phyloP scores from a whole-genome alignment of 2,329 filamentous ascomycete species.

The Simplicillium aogashimaense region DNA sequence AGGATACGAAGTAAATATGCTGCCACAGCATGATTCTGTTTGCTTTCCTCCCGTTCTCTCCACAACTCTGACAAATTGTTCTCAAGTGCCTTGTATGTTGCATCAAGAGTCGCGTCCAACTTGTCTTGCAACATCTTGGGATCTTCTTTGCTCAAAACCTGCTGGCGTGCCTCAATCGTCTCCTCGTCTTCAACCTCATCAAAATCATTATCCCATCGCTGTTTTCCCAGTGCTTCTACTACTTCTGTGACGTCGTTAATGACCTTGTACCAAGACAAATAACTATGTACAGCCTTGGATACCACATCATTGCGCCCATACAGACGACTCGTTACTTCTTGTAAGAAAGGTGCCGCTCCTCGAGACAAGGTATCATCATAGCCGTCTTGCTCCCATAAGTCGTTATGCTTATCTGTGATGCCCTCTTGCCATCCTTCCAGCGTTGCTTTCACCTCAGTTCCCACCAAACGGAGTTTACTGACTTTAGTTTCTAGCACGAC shows the following conservation, averaged over 20 bases:
- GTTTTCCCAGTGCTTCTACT: constrained; percentile 54
- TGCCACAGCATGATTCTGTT: constrained; percentile 41
- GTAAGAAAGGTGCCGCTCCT: constrained; percentile 59
- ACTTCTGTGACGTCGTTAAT: constrained; percentile 57
- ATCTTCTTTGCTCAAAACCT: constrained; percentile 62
- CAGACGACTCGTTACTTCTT: constrained; percentile 56
- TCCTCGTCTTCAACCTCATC: constrained; percentile 68
- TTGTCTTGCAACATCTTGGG: constrained; percentile 51
- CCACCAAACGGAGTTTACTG: constrained; percentile 53
- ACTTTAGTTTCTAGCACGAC: constrained; percentile 54
- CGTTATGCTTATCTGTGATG: constrained; percentile 36
- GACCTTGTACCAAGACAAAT: constrained; percentile 63
- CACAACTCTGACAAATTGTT: constrained; percentile 42
- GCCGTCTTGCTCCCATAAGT: constrained; percentile 58
- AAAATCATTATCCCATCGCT: constrained; percentile 67
- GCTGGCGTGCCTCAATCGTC: constrained; percentile 55
- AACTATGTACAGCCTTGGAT: constrained; percentile 49
- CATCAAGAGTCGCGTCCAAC: constrained; percentile 44
- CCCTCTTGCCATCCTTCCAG: constrained; percentile 51
- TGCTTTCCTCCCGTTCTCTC: constrained; percentile 29
- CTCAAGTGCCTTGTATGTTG: constrained; percentile 50
- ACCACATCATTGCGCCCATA: constrained; percentile 64
- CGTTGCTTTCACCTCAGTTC: constrained; percentile 51
- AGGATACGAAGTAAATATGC: constrained; percentile 65
- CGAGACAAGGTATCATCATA: constrained; percentile 55